Evolutionary conservation across 2,329 filamentous ascomycete species (phyloP).

Genomic region (Colletotrichum chrysophilum): DNA sequence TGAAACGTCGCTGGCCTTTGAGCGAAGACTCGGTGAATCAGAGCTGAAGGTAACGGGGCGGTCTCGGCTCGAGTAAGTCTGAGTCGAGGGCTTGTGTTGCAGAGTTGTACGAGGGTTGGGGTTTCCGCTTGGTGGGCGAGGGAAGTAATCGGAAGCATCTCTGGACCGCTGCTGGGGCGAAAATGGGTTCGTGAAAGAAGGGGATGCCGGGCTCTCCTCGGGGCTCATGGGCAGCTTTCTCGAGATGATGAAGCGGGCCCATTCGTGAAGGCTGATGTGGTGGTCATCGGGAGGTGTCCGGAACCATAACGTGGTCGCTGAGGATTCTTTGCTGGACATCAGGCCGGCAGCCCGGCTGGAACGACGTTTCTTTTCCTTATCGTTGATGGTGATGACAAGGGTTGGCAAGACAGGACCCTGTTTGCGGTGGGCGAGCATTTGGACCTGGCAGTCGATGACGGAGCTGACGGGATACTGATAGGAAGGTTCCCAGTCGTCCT

Average conservation of each 20-base stretch:
- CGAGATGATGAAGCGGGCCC: constrained; percentile 59
- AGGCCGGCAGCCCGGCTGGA: constrained; percentile 68
- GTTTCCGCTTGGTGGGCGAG: constrained; percentile 50
- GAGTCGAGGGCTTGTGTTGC: constrained; percentile 53
- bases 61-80: constrained; percentile 54
- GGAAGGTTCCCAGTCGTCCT: constrained; percentile 60
- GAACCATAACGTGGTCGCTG: constrained; percentile 59
- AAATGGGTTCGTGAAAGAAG: constrained; percentile 61
- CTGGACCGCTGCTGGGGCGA: constrained; percentile 38
- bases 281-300: constrained; percentile 58
- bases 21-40: constrained; percentile 65
- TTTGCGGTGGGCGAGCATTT: constrained; percentile 65
- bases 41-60: constrained; percentile 59
- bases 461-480: constrained; percentile 58
- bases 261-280: constrained; percentile 60
- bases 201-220: constrained; percentile 58
- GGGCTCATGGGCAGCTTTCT: constrained; percentile 51
- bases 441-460: constrained; percentile 63
- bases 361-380: constrained; percentile 67
- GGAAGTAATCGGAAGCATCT: constrained; percentile 46
- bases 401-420: constrained; percentile 65
- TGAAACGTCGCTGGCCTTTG: constrained; percentile 67
- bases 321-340: constrained; percentile 55
- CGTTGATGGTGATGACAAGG: constrained; percentile 61
- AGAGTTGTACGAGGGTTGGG: constrained; percentile 41